Base-by-base conservation (phyloP, 805 yeast species). In the Saccharomycopsis sp. region DNA sequence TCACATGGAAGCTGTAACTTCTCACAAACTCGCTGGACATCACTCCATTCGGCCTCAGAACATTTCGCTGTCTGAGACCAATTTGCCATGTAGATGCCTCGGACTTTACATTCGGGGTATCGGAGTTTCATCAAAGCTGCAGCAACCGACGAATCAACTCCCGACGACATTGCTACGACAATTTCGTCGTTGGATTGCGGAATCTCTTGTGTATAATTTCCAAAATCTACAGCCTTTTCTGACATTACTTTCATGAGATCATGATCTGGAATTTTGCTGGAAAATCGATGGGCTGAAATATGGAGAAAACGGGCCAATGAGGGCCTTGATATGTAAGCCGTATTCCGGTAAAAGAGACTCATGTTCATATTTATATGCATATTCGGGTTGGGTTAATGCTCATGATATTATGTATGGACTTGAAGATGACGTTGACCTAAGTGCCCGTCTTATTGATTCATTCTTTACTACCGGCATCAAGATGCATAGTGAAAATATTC, bases 11-110 rank as follows among this genome's bases (percentile, higher is more conserved):
- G 85, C 2, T 75, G 74, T 5, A 92, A 65, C 56, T 81, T 80
- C 1, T 74, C 62, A 57, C 91, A 84, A 1, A 88, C 86, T 51
- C 70, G 69, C 65, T 82, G 81, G 1, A 90, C 97, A 59, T 88
- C 94, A 60, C 81, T 82, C 97, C 97, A 90, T 65, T 93, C 98
- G 15, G 80, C 75, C 64, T 94, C 98, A 3, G 88, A 81, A 68
- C 98, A 92, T 58, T 79, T 75, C 2, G 84, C 78, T 0, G 80
- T 75, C 56, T 78, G 78, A 1, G 83, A 76, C 97, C 97, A 94
- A 72, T 94, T 94, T 47, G 90, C 87, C 98, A 94, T 94, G 71
- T 88, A 93, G 1, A 94, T 77, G 0, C 97, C 99, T 52, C 78
- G 71, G 1, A 88, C 94, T 52, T 87, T 82, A 2, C 74, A 73